Percentiles rank a stretch among this genome's conserved stretches.
phyloP scores from a whole-genome alignment of 495 filamentous ascomycete genomes.

The Aspergillus bertholletiae region DNA sequence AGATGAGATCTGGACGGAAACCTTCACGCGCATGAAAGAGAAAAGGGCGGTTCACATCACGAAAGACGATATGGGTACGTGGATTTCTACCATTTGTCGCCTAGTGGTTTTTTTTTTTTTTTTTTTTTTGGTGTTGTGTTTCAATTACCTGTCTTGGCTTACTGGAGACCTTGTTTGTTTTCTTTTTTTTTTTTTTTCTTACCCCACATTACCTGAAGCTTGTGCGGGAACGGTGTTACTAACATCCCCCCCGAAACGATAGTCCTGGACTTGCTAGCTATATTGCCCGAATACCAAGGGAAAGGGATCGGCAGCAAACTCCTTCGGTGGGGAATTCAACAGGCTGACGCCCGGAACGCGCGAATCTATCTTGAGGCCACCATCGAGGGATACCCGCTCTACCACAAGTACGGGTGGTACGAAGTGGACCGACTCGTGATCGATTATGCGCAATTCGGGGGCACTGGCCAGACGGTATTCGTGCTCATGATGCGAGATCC shows the following conservation, averaged over 20 bases:
- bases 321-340: constrained; percentile 44
- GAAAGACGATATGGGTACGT: constrained; percentile 18
- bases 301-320: constrained; percentile 47
- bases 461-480: constrained; percentile 23
- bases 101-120: not conserved
- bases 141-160: no score
- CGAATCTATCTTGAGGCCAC: constrained; percentile 55
- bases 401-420: constrained; percentile 46
- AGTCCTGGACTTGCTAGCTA: constrained; percentile 28
- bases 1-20: constrained; percentile 4
- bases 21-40: constrained; percentile 13
- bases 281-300: constrained; percentile 43
- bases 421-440: constrained; percentile 38
- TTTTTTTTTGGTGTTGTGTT: not conserved
- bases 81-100: not conserved
- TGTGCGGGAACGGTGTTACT: not conserved
- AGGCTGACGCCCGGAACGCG: constrained; percentile 43
- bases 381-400: constrained; percentile 46
- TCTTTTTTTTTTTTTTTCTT: not conserved
- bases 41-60: constrained; percentile 1
- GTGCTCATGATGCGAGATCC: constrained; percentile 25
- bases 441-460: constrained; percentile 32
- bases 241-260: not conserved
- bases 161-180: no score
- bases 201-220: not conserved